Percentiles rank a stretch among this genome's conserved stretches.
Conservation (phyloP, 257 asterid genomes). For the Nicotiana tabacum region DNA sequence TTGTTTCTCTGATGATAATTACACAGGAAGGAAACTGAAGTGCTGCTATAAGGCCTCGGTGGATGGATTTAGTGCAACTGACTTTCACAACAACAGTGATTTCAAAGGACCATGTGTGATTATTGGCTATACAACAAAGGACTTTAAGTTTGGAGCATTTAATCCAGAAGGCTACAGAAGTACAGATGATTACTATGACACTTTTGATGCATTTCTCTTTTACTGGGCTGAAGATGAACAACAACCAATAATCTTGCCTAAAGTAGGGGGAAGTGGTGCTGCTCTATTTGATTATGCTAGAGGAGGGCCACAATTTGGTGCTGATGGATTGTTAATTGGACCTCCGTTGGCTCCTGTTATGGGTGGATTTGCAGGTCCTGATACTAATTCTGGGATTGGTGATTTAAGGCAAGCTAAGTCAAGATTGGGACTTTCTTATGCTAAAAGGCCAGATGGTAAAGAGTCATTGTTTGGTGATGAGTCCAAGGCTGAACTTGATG, state of each 20-base stretch:
- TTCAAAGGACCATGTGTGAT: slow-evolving; percentile 92
- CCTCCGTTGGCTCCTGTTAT: slow-evolving; percentile 89
- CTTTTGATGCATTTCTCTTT: slow-evolving; percentile 80
- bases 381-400: slow-evolving; percentile 77
- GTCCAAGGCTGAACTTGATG: slow-evolving; percentile 43
- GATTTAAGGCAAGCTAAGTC: slow-evolving; percentile 80
- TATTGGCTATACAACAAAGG: slow-evolving; percentile 58
- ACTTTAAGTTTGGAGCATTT: slow-evolving; percentile 79
- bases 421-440: slow-evolving; percentile 81
- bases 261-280: slow-evolving; percentile 95
- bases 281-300: slow-evolving; percentile 89
- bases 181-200: slow-evolving; percentile 80
- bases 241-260: slow-evolving; percentile 46
- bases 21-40: slow-evolving; percentile 59
- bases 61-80: slow-evolving; percentile 84
- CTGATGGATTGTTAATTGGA: slow-evolving; percentile 81
- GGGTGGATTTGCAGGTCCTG: slow-evolving; percentile 95
- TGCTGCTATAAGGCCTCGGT: slow-evolving; percentile 80
- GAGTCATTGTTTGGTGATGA: slow-evolving; percentile 84
- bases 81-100: slow-evolving; percentile 68
- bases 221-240: slow-evolving; percentile 43
- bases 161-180: slow-evolving; percentile 91
- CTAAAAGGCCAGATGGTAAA: slow-evolving; percentile 72
- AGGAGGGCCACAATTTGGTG: slow-evolving; percentile 95
- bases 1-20: not conserved